Conservation (phyloP, 2,329 filamentous ascomycete genomes). For the Aotearoamyces nothofagi region DNA sequence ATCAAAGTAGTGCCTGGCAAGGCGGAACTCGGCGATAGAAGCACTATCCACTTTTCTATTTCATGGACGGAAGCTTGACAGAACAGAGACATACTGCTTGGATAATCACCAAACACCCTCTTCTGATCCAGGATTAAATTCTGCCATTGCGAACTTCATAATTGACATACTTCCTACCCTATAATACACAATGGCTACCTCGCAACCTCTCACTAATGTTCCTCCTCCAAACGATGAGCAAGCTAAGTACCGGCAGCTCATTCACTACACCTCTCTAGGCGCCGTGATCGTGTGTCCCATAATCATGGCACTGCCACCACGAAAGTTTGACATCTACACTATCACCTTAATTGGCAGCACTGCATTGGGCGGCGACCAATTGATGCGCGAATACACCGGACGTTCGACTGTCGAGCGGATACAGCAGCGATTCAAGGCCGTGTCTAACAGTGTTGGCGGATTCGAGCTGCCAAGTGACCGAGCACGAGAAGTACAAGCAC, state of each 20-base stretch:
- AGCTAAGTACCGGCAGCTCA: constrained; percentile 1
- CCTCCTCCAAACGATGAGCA: no score
- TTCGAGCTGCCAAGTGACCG: constrained; percentile 8
- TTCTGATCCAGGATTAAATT: no score
- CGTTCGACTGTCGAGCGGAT: constrained; percentile 11
- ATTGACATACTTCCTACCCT: no score
- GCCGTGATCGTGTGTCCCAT: constrained; percentile 35
- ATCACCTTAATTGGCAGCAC: constrained; percentile 30
- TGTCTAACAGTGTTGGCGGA: not conserved
- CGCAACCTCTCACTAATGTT: no score
- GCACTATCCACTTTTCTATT: no score
- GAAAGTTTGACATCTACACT: constrained; percentile 47
- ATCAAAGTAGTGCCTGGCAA: not conserved
- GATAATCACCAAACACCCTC: no score
- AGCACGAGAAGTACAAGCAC: constrained; percentile 11
- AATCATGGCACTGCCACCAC: constrained; percentile 39
- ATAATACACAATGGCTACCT: no score
- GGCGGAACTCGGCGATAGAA: no score
- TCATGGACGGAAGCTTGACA: no score
- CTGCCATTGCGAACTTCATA: no score
- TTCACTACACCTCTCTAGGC: constrained; percentile 22
- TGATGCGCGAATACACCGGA: constrained; percentile 16
- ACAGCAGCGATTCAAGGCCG: constrained; percentile 4
- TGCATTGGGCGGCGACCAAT: constrained; percentile 15
- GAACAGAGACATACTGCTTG: no score